A percentile compares a stretch with the other conserved stretches of the same genome.
Conservation (phyloP, 306 rosid species). For the Citrullus amarus region DNA sequence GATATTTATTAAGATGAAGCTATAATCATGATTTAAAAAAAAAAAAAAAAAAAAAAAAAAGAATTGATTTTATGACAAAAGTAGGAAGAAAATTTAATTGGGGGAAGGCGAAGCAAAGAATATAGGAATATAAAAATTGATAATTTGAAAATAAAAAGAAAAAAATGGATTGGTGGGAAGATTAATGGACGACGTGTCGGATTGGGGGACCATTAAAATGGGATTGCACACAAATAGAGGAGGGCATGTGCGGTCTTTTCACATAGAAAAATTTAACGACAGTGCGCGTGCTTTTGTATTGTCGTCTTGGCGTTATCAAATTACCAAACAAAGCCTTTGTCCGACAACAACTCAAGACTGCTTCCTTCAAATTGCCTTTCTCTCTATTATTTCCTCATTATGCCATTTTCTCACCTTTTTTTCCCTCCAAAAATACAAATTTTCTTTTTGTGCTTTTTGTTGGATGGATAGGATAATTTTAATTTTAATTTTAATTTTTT, state of each 20-base stretch:
- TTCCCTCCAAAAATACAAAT: not conserved
- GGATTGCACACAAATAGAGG: not conserved
- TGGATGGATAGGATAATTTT: not conserved
- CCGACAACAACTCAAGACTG: not conserved
- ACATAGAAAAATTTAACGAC: not conserved
- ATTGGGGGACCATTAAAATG: not conserved
- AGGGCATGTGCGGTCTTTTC: constrained; percentile 1
- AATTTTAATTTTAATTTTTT: no score
- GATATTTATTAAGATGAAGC: no score
- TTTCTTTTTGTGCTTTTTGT: not conserved
- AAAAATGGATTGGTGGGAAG: not conserved
- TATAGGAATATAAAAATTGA: not conserved
- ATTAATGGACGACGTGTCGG: constrained; percentile 12
- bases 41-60: not conserved
- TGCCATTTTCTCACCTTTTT: not conserved
- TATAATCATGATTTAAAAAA: no score
- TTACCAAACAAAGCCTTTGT: constrained; percentile 3
- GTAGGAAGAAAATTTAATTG: not conserved
- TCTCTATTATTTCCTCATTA: not conserved
- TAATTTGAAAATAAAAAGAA: not conserved
- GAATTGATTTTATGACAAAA: not conserved
- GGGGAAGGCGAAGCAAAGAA: not conserved
- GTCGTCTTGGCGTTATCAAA: constrained; percentile 3
- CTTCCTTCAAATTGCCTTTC: not conserved
- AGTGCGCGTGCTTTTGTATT: constrained; percentile 7